Conservation (phyloP, 192 early-diverging fungal genomes). For the Coemansia sp. region DNA sequence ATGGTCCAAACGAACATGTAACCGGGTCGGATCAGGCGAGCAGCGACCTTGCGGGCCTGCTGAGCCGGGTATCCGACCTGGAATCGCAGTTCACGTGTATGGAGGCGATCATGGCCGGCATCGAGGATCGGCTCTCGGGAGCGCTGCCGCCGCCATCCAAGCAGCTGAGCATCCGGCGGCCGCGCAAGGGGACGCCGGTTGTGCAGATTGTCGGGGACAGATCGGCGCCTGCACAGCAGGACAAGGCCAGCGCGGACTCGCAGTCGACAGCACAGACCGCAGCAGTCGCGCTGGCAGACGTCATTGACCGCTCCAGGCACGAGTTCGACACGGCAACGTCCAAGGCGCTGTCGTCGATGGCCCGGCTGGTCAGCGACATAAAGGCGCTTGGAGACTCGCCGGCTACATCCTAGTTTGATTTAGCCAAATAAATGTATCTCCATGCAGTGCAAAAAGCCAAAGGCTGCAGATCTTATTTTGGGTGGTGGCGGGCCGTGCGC, state of each 20-base stretch:
- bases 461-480: neutral
- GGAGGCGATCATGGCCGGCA: constrained; percentile 27
- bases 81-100: constrained; percentile 33
- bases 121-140: constrained; percentile 27
- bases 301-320: constrained; percentile 3
- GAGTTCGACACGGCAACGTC: constrained; percentile 14
- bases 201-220: no score
- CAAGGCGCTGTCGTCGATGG: constrained; percentile 9
- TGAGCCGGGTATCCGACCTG: constrained; percentile 23
- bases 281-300: constrained; percentile 3
- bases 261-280: constrained; percentile 5
- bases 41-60: neutral
- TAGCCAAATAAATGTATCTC: no score
- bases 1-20: neutral
- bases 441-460: no score
- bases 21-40: neutral
- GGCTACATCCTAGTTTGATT: no score
- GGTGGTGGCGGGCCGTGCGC: neutral
- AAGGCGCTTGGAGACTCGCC: neutral
- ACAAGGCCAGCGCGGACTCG: no score
- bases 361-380: constrained; percentile 5
- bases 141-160: constrained; percentile 1
- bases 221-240: no score
- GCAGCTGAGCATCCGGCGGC: constrained; percentile 13
- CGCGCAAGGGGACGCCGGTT: neutral